Evolutionary conservation across 2,329 filamentous ascomycete species (phyloP), one percentile per base, ranked within the genome.

Genomic region (Talaromyces sp.): DNA sequence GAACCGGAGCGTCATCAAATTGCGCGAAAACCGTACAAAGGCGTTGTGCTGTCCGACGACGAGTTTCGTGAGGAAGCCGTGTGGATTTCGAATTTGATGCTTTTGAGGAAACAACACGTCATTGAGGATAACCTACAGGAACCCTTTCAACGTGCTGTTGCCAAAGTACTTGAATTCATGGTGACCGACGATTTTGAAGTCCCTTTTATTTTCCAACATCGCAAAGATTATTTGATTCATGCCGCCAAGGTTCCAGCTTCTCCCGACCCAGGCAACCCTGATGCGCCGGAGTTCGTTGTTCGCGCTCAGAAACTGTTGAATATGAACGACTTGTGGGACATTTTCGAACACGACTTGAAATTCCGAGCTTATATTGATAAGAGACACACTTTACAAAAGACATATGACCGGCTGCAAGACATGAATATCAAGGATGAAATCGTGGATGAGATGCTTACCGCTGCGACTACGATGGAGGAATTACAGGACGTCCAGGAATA

Each of bases 401-500:
- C 89, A 0, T 94, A 89, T 68, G 87, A 92, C 17, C 91, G 89
- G 67, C 80, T 99, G 22, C 90, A 88, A 72, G 80, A 80, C 1
- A 80, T 86, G 19, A 84, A 85, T 3, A 82, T 93, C 22, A 80
- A 87, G 27, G 95, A 98, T 73, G 74, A 83, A 1, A 88, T 92
- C 64, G 88, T 98, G 47, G 90, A 94, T 54, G 89, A 93, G 69
- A 89, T 97, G 84, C 85, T 95, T n/a, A 84, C 86, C 0, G 84
- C 88, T 65, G 93, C 93, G 3, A 87, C 87, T 4, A 94, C 90
- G 0, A 93, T 97, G 84, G 95, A 99, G 75, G 95, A 99, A 75
- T 84, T 99, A 19, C 95, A 99, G 75, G 95, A 99, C 76, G 80
- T 99, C 25, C 94, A 98, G 74, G 95, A 99, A 73, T 98, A 98